Conservation (phyloP, 108 stramenopile genomes). For the Cyclotella sp. region DNA sequence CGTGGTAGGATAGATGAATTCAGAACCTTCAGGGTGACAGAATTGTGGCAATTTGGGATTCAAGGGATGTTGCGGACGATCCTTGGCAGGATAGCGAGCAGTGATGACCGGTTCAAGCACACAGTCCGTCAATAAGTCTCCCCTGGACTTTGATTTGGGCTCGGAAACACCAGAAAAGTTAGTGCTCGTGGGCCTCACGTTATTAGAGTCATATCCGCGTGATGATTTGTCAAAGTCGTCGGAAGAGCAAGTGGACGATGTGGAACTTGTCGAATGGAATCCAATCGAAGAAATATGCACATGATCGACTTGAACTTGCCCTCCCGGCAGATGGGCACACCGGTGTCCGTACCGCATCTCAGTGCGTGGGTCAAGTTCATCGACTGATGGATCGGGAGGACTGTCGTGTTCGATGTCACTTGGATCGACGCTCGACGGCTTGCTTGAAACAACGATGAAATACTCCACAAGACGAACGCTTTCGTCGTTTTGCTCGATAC, state of each 20-base stretch:
- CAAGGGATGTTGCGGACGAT: slow-evolving; percentile 75
- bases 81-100: slow-evolving; percentile 77
- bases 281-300: slow-evolving; percentile 22
- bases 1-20: slow-evolving; percentile 59
- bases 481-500: slow-evolving; percentile 12
- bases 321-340: slow-evolving; percentile 3
- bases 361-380: slow-evolving; percentile 21
- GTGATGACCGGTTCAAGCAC: slow-evolving; percentile 78
- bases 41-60: slow-evolving; percentile 88
- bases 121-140: slow-evolving; percentile 16
- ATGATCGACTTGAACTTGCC: neutral
- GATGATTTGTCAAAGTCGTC: slow-evolving; percentile 10
- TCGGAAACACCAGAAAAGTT: slow-evolving; percentile 14
- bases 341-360: slow-evolving; percentile 14
- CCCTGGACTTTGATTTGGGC: slow-evolving; percentile 3
- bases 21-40: slow-evolving; percentile 73
- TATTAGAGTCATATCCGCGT: neutral
- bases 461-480: slow-evolving; percentile 84
- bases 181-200: slow-evolving; percentile 11
- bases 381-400: slow-evolving; percentile 15
- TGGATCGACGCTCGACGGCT: neutral
- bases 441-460: slow-evolving; percentile 74
- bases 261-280: slow-evolving; percentile 3
- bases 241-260: slow-evolving; percentile 28
- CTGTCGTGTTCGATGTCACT: neutral